Base-by-base conservation (phyloP, 352 stramenopile genomes). In the Phytophthora fragariae region DNA sequence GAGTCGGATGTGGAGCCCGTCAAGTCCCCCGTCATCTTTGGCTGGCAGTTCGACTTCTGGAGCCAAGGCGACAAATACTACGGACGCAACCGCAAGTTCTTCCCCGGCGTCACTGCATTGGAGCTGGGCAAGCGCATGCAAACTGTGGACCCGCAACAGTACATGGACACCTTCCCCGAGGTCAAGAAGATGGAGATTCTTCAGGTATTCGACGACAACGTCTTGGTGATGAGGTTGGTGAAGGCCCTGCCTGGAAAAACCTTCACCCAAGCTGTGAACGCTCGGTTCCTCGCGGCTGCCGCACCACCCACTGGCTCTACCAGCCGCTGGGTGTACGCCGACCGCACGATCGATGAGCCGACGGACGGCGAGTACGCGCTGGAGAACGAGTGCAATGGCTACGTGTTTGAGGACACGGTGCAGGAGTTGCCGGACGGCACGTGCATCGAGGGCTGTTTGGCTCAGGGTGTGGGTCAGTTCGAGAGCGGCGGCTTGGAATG, bases 311-410 rank as follows among this genome's bases (percentile, higher is more conserved):
- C 71, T 62, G 81, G 77, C 5, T 78, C 72, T 11, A 69, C 72
- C 10, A 86, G 84, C 31, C 82, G 84, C 47, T 92, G 82, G 73
- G 75, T 89, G 46, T 76, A 82, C 31, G 84, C 79, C 39, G 72
- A 79, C 57, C 80, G 85, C 52, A 89, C 84, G 5, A 82, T 92
- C 14, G 84, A 80, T 15, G 72, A 83, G 50, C 71, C 80, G 3
- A 70, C 75, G 64, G 65, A 79, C 35, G 64, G 78, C 2, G 71
- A 77, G 44, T 88, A 87, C 41, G 75, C 69, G 2, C 63, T 80
- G 19, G 82, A 92, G 70, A 85, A 90, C 53, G 84, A 90, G 62
- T 92, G 84, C 77, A 92, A 92, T 39, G 84, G 84, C 27, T 89
- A 92, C 58, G 74, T 88, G 33, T 90, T 90, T 54, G 81, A 90